Percentiles rank a stretch among this genome's conserved stretches.
Evolutionary conservation across 2,329 filamentous ascomycete genomes (phyloP).

Genomic region (Reticulascus tulasneorum): DNA sequence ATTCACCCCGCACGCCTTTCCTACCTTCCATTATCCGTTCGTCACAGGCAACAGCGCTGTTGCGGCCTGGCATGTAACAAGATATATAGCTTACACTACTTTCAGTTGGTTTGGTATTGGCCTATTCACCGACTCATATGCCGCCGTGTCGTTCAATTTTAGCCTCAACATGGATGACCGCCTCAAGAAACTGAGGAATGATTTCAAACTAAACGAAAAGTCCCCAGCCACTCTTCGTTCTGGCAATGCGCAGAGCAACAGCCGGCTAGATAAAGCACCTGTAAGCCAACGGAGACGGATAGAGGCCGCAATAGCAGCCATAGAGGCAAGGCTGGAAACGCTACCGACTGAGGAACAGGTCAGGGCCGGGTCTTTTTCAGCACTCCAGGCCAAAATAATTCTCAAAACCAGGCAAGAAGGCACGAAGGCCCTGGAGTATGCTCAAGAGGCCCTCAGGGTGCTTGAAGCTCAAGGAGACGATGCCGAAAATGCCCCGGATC

Average conservation of each 20-base stretch:
- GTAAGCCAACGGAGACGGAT: not conserved
- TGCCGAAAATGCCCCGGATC: not conserved
- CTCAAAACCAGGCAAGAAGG: not conserved
- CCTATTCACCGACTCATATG: constrained; percentile 25
- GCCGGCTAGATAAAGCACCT: constrained; percentile 1
- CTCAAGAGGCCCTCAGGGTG: constrained; percentile 3
- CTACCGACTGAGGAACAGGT: constrained; percentile 1
- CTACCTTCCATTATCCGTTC: constrained; percentile 16
- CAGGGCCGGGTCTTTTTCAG: not conserved
- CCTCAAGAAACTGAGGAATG: constrained; percentile 7
- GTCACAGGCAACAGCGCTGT: constrained; percentile 21
- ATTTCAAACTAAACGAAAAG: constrained; percentile 8
- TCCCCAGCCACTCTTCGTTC: no score
- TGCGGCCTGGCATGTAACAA: constrained; percentile 30
- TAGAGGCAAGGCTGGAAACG: constrained; percentile 1
- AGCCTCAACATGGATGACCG: constrained; percentile 4
- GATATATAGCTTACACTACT: constrained; percentile 29
- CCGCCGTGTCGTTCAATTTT: constrained; percentile 11
- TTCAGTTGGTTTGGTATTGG: constrained; percentile 18
- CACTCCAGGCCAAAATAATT: not conserved
- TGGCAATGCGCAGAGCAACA: not conserved
- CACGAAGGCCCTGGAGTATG: not conserved
- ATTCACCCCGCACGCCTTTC: constrained; percentile 28
- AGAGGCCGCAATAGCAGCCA: not conserved
- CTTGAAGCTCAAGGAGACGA: not conserved